Evolutionary conservation across 2,329 filamentous ascomycete species (phyloP).

Genomic region (Microsporum ferrugineum): DNA sequence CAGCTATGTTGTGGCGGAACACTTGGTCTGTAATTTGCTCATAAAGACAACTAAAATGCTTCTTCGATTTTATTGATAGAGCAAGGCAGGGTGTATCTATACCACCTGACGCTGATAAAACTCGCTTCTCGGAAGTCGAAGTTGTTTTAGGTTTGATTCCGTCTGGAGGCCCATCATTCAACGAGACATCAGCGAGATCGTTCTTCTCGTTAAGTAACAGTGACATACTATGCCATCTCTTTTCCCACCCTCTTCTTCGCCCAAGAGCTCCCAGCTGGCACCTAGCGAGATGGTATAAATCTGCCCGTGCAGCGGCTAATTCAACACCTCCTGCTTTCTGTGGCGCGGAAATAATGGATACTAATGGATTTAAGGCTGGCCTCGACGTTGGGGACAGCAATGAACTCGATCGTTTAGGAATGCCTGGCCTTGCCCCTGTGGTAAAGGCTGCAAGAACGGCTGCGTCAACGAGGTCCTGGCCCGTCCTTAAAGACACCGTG

Average conservation of each 20-base stretch:
- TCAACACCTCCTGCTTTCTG: slow-evolving; percentile 58
- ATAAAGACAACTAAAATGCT: slow-evolving; percentile 56
- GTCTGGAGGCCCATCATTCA: slow-evolving; percentile 21
- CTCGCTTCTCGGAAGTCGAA: neutral
- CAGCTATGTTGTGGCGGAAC: slow-evolving; percentile 69
- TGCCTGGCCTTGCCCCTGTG: slow-evolving; percentile 20
- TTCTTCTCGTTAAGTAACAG: slow-evolving; percentile 28
- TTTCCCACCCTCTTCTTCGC: slow-evolving; percentile 59
- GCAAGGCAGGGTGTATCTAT: slow-evolving; percentile 48
- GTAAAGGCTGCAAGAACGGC: slow-evolving; percentile 13
- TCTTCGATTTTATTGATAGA: slow-evolving; percentile 49
- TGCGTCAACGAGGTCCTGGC: slow-evolving; percentile 18
- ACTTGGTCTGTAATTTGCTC: slow-evolving; percentile 75
- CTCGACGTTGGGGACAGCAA: slow-evolving; percentile 5
- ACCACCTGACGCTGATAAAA: slow-evolving; percentile 28
- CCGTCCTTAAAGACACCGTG: slow-evolving; percentile 26
- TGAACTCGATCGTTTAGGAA: slow-evolving; percentile 30
- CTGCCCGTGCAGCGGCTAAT: slow-evolving; percentile 68
- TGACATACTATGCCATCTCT: slow-evolving; percentile 57
- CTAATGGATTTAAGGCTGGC: slow-evolving; percentile 7
- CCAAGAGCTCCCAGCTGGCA: slow-evolving; percentile 68
- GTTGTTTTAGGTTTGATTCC: slow-evolving; percentile 9
- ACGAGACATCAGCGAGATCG: slow-evolving; percentile 26
- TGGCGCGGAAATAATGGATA: neutral
- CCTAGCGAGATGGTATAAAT: slow-evolving; percentile 68